Percentiles rank a stretch among this genome's conserved stretches.
Evolutionary conservation across 306 rosid genomes (phyloP).

Genomic region (Quercus robur): DNA sequence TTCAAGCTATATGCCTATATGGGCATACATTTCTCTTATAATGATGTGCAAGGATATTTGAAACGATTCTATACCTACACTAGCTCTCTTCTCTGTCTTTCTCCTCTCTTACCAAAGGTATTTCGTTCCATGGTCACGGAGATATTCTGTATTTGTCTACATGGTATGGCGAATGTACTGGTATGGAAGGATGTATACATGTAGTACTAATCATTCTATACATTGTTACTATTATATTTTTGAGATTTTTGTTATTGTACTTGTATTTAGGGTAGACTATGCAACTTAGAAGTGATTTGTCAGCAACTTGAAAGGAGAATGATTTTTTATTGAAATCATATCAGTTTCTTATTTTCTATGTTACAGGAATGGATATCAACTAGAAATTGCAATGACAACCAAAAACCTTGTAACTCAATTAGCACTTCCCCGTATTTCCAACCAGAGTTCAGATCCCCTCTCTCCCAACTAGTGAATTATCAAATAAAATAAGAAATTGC

Average conservation of each 20-base stretch:
- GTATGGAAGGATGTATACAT: conserved; percentile 19
- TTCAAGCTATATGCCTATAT: conserved; percentile 3
- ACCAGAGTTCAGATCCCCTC: too few species aligned
- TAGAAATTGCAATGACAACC: too few species aligned
- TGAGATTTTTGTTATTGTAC: background rate
- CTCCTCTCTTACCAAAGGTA: background rate
- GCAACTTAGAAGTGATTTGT: conserved; percentile 22
- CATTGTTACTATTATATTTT: conserved; percentile 27
- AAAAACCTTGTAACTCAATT: too few species aligned
- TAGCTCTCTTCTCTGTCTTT: background rate
- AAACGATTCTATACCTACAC: background rate
- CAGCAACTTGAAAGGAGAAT: conserved; percentile 12
- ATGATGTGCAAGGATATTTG: background rate
- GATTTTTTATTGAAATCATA: background rate
- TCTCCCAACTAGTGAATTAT: too few species aligned
- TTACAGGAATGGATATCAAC: too few species aligned
- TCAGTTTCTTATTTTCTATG: too few species aligned
- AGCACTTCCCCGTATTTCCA: too few species aligned
- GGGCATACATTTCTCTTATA: background rate
- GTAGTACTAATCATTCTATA: conserved; percentile 35
- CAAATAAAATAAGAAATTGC: background rate
- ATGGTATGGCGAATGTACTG: conserved; percentile 21
- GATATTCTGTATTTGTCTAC: background rate
- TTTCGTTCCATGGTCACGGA: conserved; percentile 5
- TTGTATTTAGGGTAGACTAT: conserved; percentile 6